Evolutionary conservation across 495 filamentous ascomycete species (phyloP).

Genomic region (Alectoria sarmentosa): DNA sequence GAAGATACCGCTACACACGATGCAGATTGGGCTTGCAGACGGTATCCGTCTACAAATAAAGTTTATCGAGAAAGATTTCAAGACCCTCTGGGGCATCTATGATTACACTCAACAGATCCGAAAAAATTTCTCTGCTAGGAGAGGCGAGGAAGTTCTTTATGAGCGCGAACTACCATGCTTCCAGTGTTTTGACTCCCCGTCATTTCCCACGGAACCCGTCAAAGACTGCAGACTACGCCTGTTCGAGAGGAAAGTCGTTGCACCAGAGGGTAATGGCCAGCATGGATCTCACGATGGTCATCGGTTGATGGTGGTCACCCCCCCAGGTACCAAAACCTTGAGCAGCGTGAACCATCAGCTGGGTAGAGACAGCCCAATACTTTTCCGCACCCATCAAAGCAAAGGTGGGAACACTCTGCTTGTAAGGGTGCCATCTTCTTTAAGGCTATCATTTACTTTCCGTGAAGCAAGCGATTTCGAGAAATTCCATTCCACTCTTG

Average conservation of each 20-base stretch:
- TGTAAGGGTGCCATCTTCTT: slow-evolving; percentile 9
- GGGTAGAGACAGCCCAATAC: slow-evolving; percentile 51
- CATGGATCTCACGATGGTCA: slow-evolving; percentile 67
- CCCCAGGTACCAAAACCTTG: slow-evolving; percentile 64
- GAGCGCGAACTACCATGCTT: slow-evolving; percentile 59
- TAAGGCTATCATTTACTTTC: slow-evolving; percentile 44
- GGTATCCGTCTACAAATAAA: slow-evolving; percentile 61
- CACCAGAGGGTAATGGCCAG: slow-evolving; percentile 58
- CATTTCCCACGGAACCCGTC: slow-evolving; percentile 67
- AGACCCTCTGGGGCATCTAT: slow-evolving; percentile 68
- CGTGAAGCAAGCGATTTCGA: slow-evolving; percentile 59
- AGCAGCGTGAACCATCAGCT: slow-evolving; percentile 63
- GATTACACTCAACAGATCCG: slow-evolving; percentile 72
- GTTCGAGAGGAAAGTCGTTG: slow-evolving; percentile 59
- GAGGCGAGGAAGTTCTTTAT: slow-evolving; percentile 59
- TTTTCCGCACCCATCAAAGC: slow-evolving; percentile 65
- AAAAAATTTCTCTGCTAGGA: slow-evolving; percentile 53
- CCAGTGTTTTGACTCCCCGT: slow-evolving; percentile 65
- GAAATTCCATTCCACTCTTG: slow-evolving; percentile 55
- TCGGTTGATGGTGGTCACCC: slow-evolving; percentile 66
- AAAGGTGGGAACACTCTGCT: slow-evolving; percentile 45
- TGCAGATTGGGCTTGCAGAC: slow-evolving; percentile 24
- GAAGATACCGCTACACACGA: slow-evolving; percentile 55
- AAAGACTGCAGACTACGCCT: slow-evolving; percentile 59
- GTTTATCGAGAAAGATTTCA: slow-evolving; percentile 66